Base-by-base conservation (phyloP, 73 alveolate genomes). In the Tetrahymena elliotti region DNA sequence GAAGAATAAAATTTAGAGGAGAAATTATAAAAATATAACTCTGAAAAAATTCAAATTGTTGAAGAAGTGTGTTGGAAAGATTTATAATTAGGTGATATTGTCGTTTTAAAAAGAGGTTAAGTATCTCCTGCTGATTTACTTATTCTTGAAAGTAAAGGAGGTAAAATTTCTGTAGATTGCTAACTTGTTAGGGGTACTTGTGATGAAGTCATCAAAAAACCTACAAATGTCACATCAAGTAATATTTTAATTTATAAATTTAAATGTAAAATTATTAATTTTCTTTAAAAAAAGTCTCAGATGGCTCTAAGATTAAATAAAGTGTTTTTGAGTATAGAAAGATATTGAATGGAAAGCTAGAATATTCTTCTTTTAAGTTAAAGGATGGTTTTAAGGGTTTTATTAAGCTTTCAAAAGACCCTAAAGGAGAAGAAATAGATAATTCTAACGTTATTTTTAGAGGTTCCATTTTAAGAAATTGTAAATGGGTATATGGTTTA, bases 391-490 rank as follows among this genome's bases (percentile, higher is more conserved):
- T 68, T 24, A 68, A 31, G 36, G 88, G 88, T 4, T 68, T 68
- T 68, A 31, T 68, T 2, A 68, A 68, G 38, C 88, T 68, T 18
- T 68, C 88, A 27, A 68, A 68, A 68, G 88, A 68, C 22, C 88
- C 88, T 2, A 68, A 68, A 31, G 88, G 88, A 7, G 88, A 68
- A 68, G 88, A 68, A 68, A 27, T 68, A 68, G 98, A 93, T 35
- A 96, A 95, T 68, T 88, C 96, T 37, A 96, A 97, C 93, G 93
- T 98, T 18, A 41, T 98, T 83, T 95, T 98, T 31, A 94, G 99
- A 96, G 99, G 99, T 7, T 93, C 98, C 92, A 84, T 98, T 33
- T 97, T 99, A 83, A 98, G 97, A 83, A 99, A 99, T 97, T 98
- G 99, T 16, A 98, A 98, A 40, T 98, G 98, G 97, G 98, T 98